Conservation (phyloP, 129 eudicot species). For the Helichrysum umbraculigerum region DNA sequence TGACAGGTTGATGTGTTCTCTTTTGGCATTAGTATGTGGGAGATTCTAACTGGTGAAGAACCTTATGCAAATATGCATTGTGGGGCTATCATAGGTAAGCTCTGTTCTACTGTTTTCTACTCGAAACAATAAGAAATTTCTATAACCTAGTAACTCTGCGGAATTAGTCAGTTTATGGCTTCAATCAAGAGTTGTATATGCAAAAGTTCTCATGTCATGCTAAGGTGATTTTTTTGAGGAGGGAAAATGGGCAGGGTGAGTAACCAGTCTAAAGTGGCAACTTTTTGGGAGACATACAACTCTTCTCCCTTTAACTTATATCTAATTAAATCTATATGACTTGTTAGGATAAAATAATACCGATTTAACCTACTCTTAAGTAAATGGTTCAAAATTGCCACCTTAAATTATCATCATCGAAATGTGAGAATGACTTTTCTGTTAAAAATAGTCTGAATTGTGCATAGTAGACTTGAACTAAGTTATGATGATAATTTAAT, state of each 20-base stretch:
- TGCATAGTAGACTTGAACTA: no score
- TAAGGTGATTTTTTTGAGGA: neutral
- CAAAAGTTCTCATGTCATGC: neutral
- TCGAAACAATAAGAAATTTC: neutral
- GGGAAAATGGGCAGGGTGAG: no score
- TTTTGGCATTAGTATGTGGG: conserved; percentile 91
- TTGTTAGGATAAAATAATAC: no score
- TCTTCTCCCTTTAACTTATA: neutral
- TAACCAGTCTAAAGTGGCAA: neutral
- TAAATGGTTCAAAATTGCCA: no score
- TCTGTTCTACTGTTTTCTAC: neutral
- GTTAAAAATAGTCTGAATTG: no score
- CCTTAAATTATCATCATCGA: neutral
- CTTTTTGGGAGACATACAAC: neutral
- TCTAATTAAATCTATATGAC: neutral
- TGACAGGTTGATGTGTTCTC: conserved; percentile 84
- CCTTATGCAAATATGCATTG: conserved; percentile 92
- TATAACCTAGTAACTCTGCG: neutral
- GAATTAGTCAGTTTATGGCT: neutral
- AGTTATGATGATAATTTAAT: neutral
- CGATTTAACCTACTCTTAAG: neutral
- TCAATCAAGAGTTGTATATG: neutral
- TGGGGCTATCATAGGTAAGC: conserved; percentile 88
- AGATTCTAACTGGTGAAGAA: conserved; percentile 85
- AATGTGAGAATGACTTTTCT: no score